A percentile compares a stretch with the other conserved stretches of the same genome.
Conservation (phyloP, 2,329 filamentous ascomycete genomes). For the Aspergillus intermedius region DNA sequence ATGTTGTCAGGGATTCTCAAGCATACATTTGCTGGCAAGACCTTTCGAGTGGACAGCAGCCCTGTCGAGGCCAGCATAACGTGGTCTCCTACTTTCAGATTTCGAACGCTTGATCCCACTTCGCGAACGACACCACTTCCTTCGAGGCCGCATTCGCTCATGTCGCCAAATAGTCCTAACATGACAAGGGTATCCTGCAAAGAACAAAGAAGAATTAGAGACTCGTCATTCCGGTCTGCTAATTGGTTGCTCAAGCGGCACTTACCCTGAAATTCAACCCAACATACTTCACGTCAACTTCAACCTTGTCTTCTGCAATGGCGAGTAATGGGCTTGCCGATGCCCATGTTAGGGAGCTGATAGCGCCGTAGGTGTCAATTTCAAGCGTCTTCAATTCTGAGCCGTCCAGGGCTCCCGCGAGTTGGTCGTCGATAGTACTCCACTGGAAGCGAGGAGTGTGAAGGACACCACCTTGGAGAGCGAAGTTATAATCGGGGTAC, state of each 20-base stretch:
- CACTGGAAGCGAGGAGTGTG: not conserved
- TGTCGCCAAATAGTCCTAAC: not conserved
- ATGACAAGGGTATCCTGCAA: slow-evolving; percentile 10
- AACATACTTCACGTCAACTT: slow-evolving; percentile 9
- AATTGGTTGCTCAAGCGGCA: not conserved
- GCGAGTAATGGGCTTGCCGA: not conserved
- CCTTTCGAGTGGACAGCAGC: not conserved
- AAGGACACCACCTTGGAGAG: not conserved
- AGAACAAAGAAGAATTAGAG: not conserved
- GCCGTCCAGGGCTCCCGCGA: too few species aligned
- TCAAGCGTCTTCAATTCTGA: not conserved
- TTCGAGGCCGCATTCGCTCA: slow-evolving; percentile 2
- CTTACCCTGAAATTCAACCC: slow-evolving; percentile 11
- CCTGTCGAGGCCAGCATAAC: not conserved
- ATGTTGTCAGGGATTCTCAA: too few species aligned
- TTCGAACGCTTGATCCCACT: not conserved
- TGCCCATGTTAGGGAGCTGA: not conserved
- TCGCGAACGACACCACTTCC: slow-evolving; percentile 3
- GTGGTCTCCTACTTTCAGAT: not conserved
- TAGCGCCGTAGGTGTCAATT: not conserved
- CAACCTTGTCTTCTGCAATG: slow-evolving; percentile 2
- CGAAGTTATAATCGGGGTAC: not conserved
- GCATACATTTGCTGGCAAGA: not conserved
- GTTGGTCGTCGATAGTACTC: not conserved
- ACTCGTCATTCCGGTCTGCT: too few species aligned